Conservation (phyloP, 352 stramenopile species). For the Phytophthora aleatoria region DNA sequence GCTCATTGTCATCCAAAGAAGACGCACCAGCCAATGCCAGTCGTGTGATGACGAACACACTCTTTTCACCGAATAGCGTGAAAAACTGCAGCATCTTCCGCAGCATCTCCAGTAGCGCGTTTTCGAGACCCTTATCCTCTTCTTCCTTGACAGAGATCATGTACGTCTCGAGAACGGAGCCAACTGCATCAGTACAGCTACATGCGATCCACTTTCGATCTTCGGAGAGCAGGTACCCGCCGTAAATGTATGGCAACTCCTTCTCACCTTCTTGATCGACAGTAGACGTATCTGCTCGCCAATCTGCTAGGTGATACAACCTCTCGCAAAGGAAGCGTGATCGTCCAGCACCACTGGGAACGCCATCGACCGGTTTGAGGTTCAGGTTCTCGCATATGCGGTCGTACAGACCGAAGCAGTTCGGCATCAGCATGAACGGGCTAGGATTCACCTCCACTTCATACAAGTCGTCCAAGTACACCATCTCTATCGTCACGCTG, state of each 20-base stretch:
- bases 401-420: slow-evolving; percentile 70
- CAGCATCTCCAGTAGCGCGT: slow-evolving; percentile 50
- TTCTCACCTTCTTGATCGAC: slow-evolving; percentile 12
- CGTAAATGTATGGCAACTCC: slow-evolving; percentile 45
- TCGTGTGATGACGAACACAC: slow-evolving; percentile 50
- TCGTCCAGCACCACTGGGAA: slow-evolving; percentile 9
- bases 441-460: slow-evolving; percentile 66
- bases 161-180: slow-evolving; percentile 63
- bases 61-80: slow-evolving; percentile 59
- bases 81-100: slow-evolving; percentile 58
- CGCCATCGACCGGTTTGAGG: slow-evolving; percentile 46
- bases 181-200: slow-evolving; percentile 59
- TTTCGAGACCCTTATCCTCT: slow-evolving; percentile 31
- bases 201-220: slow-evolving; percentile 67
- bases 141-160: slow-evolving; percentile 40
- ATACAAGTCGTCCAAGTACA: slow-evolving; percentile 78
- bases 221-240: slow-evolving; percentile 55
- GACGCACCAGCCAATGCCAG: slow-evolving; percentile 28
- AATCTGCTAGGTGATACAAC: slow-evolving; percentile 66
- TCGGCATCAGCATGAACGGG: slow-evolving; percentile 59
- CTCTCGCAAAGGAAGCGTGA: slow-evolving; percentile 63
- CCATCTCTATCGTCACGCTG: slow-evolving; percentile 71
- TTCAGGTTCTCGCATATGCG: slow-evolving; percentile 64
- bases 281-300: slow-evolving; percentile 15
- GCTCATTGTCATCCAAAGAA: slow-evolving; percentile 38